Percentiles rank a stretch among this genome's conserved stretches.
Evolutionary conservation across 2,329 filamentous ascomycete genomes (phyloP).

Genomic region (Dactylellina parvicollis): DNA sequence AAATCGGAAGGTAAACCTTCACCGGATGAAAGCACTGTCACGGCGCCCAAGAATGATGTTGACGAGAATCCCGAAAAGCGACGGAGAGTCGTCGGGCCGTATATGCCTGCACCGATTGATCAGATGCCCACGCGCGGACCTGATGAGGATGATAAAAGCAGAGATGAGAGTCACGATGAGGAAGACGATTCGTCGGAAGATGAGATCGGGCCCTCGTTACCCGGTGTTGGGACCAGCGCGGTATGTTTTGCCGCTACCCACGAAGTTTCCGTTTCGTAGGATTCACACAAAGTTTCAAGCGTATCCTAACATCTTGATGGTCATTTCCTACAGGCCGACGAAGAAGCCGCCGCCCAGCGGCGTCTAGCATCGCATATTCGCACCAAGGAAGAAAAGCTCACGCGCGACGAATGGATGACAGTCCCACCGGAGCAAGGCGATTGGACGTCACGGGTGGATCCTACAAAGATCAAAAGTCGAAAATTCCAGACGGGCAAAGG

Average conservation of each 20-base stretch:
- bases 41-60: slow-evolving; percentile 59
- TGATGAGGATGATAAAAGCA: slow-evolving; percentile 56
- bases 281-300: slow-evolving; percentile 11
- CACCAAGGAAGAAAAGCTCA: slow-evolving; percentile 63
- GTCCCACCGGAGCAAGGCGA: slow-evolving; percentile 70
- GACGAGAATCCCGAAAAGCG: slow-evolving; percentile 65
- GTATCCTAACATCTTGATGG: slow-evolving; percentile 45
- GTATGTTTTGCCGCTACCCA: slow-evolving; percentile 10
- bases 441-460: slow-evolving; percentile 74
- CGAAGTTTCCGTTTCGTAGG: slow-evolving; percentile 36
- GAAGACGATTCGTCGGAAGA: slow-evolving; percentile 59
- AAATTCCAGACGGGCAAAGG: slow-evolving; percentile 80
- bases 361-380: slow-evolving; percentile 59
- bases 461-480: slow-evolving; percentile 81
- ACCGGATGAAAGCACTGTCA: slow-evolving; percentile 45
- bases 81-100: slow-evolving; percentile 68
- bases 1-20: slow-evolving; percentile 54
- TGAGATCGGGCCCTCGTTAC: slow-evolving; percentile 62
- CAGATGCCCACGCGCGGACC: slow-evolving; percentile 62
- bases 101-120: slow-evolving; percentile 66
- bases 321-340: slow-evolving; percentile 54
- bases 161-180: slow-evolving; percentile 56
- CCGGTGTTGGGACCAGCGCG: slow-evolving; percentile 22
- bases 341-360: slow-evolving; percentile 56
- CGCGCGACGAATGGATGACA: slow-evolving; percentile 88